Evolutionary conservation across 2,329 filamentous ascomycete genomes (phyloP).

Genomic region (Ilyonectria robusta): DNA sequence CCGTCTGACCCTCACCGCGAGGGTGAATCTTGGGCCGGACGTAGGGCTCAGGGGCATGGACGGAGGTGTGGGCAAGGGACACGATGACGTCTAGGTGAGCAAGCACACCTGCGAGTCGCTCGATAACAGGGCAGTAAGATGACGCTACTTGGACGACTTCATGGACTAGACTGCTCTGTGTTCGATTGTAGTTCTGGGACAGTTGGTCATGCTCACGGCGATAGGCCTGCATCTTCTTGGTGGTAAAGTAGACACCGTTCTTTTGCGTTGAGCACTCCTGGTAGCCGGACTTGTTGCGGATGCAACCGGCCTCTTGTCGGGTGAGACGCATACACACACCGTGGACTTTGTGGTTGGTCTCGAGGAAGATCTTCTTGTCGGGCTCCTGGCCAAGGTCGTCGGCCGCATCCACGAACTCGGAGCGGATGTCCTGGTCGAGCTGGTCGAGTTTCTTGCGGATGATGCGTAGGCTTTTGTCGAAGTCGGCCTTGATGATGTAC

Average conservation of each 20-base stretch:
- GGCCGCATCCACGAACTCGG: constrained; percentile 83
- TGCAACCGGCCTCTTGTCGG: constrained; percentile 90
- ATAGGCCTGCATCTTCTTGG: constrained; percentile 81
- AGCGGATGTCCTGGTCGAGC: constrained; percentile 84
- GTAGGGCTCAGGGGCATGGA: constrained; percentile 93
- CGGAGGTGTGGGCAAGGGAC: constrained; percentile 91
- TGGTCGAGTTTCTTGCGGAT: constrained; percentile 93
- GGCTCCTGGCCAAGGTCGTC: constrained; percentile 89
- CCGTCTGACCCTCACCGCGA: constrained; percentile 88
- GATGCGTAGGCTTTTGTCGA: constrained; percentile 89
- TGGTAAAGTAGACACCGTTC: constrained; percentile 99
- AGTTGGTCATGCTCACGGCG: constrained; percentile 95
- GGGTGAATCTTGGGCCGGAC: constrained; percentile 91
- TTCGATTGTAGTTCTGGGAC: constrained; percentile 94
- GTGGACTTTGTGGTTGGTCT: constrained; percentile 90
- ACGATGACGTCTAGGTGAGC: constrained; percentile 97
- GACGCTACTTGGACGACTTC: constrained; percentile 95
- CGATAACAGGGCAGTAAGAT: constrained; percentile 94
- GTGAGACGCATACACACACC: constrained; percentile 98
- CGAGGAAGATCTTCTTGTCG: constrained; percentile 99
- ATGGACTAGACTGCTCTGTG: constrained; percentile 89
- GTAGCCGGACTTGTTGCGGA: constrained; percentile 91
- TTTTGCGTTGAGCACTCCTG: constrained; percentile 98
- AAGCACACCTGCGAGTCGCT: constrained; percentile 88
- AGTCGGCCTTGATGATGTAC: constrained; percentile 99